phyloP scores from a whole-genome alignment of 768 basidiomycete species.

The Daedaleopsis nitida region DNA sequence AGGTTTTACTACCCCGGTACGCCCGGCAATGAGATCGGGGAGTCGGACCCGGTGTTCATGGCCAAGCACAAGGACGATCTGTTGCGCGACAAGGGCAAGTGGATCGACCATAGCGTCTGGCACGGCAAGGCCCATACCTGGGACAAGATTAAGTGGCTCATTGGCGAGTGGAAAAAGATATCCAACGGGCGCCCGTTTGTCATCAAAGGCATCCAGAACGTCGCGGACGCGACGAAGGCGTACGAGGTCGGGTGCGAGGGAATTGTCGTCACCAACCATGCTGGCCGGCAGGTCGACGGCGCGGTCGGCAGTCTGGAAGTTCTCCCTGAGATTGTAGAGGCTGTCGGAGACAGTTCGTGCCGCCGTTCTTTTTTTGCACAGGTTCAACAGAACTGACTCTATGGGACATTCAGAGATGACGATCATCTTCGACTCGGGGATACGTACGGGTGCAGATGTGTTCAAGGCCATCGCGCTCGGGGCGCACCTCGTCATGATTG shows the following conservation, averaged over 20 bases:
- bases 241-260: slow-evolving; percentile 50
- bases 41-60: slow-evolving; percentile 53
- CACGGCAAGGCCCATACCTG: slow-evolving; percentile 55
- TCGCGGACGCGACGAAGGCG: slow-evolving; percentile 49
- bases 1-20: slow-evolving; percentile 42
- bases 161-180: slow-evolving; percentile 51
- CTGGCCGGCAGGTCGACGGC: slow-evolving; percentile 59
- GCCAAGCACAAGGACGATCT: slow-evolving; percentile 45
- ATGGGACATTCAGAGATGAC: slow-evolving; percentile 40
- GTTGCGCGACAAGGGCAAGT: slow-evolving; percentile 44
- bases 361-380: too few species aligned
- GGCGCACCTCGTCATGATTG: slow-evolving; percentile 53
- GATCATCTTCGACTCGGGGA: slow-evolving; percentile 56
- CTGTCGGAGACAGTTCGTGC: slow-evolving; percentile 49
- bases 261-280: slow-evolving; percentile 59
- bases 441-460: slow-evolving; percentile 52
- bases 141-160: slow-evolving; percentile 53
- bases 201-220: slow-evolving; percentile 55
- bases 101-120: slow-evolving; percentile 51
- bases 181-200: slow-evolving; percentile 52
- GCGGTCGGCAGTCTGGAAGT: slow-evolving; percentile 52
- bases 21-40: slow-evolving; percentile 46
- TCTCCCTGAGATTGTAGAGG: slow-evolving; percentile 51
- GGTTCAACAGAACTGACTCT: too few species aligned
- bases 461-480: slow-evolving; percentile 60